phyloP scores from a whole-genome alignment of 768 basidiomycete species.

The Podaxis carcinomalis region DNA sequence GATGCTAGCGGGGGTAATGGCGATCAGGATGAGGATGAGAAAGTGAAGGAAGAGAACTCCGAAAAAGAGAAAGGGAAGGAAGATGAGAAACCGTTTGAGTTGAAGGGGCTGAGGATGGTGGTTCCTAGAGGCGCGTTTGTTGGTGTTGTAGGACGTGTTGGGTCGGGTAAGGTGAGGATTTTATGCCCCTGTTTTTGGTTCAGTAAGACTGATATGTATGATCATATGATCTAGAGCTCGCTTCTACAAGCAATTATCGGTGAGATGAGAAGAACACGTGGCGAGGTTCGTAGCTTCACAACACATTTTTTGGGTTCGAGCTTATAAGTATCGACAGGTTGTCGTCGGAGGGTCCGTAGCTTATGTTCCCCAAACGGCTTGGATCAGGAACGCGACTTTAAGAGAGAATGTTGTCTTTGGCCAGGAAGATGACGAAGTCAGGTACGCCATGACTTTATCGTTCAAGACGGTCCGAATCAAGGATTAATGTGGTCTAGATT shows the following conservation, averaged over 20 bases:
- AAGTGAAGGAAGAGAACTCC: not conserved
- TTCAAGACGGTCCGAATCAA: not conserved
- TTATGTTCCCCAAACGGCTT: slow-evolving; percentile 58
- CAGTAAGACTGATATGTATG: not conserved
- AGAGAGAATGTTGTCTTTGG: slow-evolving; percentile 77
- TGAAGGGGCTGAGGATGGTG: slow-evolving; percentile 41
- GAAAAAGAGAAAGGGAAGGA: slow-evolving; percentile 10
- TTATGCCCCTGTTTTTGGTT: not conserved
- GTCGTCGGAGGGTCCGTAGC: slow-evolving; percentile 37
- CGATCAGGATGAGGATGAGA: slow-evolving; percentile 11
- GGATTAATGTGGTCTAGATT: slow-evolving; percentile 28
- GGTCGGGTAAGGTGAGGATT: slow-evolving; percentile 57
- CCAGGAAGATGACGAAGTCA: slow-evolving; percentile 53
- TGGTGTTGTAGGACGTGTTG: slow-evolving; percentile 72
- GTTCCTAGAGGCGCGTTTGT: slow-evolving; percentile 57
- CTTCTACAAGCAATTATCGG: slow-evolving; percentile 54
- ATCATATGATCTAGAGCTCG: slow-evolving; percentile 37
- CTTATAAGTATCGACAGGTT: not conserved
- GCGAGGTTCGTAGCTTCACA: slow-evolving; percentile 35
- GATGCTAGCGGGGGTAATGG: not conserved
- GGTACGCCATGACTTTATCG: slow-evolving; percentile 25
- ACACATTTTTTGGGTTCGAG: not conserved
- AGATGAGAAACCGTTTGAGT: slow-evolving; percentile 47
- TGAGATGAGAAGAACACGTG: slow-evolving; percentile 61
- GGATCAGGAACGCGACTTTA: slow-evolving; percentile 67